Percentiles rank a stretch among this genome's conserved stretches.
These are phyloP conservation scores for Penicillium sp. DNA, from an alignment of 2,329 filamentous ascomycete genomes.

Conservation along the genomic window DNA sequence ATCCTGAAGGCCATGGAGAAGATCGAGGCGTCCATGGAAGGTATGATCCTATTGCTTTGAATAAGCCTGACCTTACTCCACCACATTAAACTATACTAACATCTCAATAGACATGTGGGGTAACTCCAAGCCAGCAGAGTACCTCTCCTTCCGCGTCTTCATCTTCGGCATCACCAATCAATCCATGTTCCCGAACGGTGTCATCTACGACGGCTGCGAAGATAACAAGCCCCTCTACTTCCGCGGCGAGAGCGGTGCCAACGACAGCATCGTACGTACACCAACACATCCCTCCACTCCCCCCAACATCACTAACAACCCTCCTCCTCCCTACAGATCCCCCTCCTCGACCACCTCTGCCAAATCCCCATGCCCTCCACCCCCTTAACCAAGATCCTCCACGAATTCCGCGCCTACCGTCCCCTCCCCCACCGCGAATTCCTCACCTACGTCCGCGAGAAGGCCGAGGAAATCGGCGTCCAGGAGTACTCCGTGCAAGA, in stretches of 20 bases:
- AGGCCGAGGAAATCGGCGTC: conserved; percentile 55
- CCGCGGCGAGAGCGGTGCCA: conserved; percentile 90
- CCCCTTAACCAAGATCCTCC: conserved; percentile 83
- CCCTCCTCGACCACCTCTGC: conserved; percentile 85
- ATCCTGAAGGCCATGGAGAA: conserved; percentile 69
- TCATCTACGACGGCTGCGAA: conserved; percentile 84
- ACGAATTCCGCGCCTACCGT: conserved; percentile 87
- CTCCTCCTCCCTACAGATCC: conserved; percentile 59
- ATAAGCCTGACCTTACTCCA: background rate
- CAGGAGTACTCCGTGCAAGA: conserved; percentile 46
- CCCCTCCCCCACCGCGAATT: conserved; percentile 89
- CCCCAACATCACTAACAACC: conserved; percentile 1
- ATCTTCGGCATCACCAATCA: conserved; percentile 96
- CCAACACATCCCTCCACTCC: background rate
- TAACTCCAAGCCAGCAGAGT: conserved; percentile 81
- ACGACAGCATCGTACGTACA: conserved; percentile 77
- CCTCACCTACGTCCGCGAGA: conserved; percentile 70
- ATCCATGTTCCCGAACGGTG: conserved; percentile 91
- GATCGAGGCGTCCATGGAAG: conserved; percentile 82
- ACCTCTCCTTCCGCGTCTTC: conserved; percentile 91
- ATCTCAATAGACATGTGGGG: conserved; percentile 75
- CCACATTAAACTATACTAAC: conserved; percentile 9
- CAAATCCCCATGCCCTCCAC: conserved; percentile 87
- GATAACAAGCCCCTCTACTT: conserved; percentile 75
- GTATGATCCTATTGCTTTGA: conserved; percentile 45